phyloP scores from a whole-genome alignment of 2,329 filamentous ascomycete species.

The Alternaria angustiovoidea region DNA sequence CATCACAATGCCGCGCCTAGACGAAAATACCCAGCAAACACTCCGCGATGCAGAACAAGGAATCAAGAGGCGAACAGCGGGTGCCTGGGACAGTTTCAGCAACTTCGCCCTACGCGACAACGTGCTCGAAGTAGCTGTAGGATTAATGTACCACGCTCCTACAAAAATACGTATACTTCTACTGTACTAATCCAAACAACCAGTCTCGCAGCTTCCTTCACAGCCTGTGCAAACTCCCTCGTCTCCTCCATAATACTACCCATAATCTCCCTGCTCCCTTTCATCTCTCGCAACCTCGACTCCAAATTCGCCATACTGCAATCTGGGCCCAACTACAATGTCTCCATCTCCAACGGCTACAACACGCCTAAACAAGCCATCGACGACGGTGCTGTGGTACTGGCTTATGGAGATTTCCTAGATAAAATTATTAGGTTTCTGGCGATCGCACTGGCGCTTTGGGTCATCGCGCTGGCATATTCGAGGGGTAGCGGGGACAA shows the following conservation, averaged over 20 bases:
- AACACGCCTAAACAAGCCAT: conserved; percentile 75
- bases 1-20: conserved; percentile 39
- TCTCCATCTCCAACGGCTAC: conserved; percentile 62
- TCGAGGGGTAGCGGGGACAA: conserved; percentile 68
- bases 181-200: background rate
- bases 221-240: conserved; percentile 74
- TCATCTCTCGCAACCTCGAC: conserved; percentile 74
- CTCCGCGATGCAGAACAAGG: conserved; percentile 59
- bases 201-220: conserved; percentile 75
- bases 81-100: conserved; percentile 69
- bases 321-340: conserved; percentile 60
- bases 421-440: conserved; percentile 72
- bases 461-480: conserved; percentile 69
- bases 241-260: conserved; percentile 76
- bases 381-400: conserved; percentile 74
- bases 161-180: background rate
- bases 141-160: conserved; percentile 67
- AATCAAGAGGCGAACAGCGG: conserved; percentile 54
- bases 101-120: conserved; percentile 79
- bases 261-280: conserved; percentile 72
- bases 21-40: conserved; percentile 48
- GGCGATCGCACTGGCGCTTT: conserved; percentile 71
- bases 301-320: conserved; percentile 75
- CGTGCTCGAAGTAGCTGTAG: conserved; percentile 77
- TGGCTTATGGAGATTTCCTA: conserved; percentile 76